Evolutionary conservation across 192 early-diverging fungal species (phyloP).

Genomic region (Podochytrium sp.): DNA sequence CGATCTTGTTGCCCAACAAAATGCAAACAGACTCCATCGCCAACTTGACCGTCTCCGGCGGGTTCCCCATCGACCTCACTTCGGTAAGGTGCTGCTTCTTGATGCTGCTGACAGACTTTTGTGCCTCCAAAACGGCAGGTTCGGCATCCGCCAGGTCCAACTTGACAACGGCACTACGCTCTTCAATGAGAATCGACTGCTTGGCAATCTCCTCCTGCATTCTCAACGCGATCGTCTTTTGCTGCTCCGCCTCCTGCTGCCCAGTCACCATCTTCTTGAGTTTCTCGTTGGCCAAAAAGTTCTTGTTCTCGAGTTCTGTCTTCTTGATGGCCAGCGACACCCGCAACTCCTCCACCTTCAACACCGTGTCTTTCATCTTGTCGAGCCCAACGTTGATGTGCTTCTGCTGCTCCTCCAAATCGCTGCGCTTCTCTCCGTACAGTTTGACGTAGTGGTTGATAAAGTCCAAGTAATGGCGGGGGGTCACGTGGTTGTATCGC

Average conservation of each 20-base stretch:
- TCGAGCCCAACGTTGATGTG: slow-evolving; percentile 98
- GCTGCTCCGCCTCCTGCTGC: slow-evolving; percentile 91
- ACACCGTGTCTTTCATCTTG: slow-evolving; percentile 91
- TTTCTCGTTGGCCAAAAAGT: slow-evolving; percentile 91
- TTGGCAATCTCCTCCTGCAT: slow-evolving; percentile 76
- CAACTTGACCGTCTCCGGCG: slow-evolving; percentile 93
- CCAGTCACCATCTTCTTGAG: slow-evolving; percentile 93
- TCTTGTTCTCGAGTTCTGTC: slow-evolving; percentile 84
- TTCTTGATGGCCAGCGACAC: slow-evolving; percentile 84
- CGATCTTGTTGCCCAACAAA: slow-evolving; percentile 82
- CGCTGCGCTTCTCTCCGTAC: slow-evolving; percentile 89
- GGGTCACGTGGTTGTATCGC: slow-evolving; percentile 86
- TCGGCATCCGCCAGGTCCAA: slow-evolving; percentile 93
- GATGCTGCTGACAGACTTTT: slow-evolving; percentile 91
- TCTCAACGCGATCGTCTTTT: slow-evolving; percentile 78
- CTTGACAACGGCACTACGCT: slow-evolving; percentile 79
- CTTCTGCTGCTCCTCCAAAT: slow-evolving; percentile 97
- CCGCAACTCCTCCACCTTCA: slow-evolving; percentile 93
- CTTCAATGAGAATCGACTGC: slow-evolving; percentile 79
- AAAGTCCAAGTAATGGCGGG: slow-evolving; percentile 98
- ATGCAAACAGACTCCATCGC: slow-evolving; percentile 98
- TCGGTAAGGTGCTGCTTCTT: slow-evolving; percentile 97
- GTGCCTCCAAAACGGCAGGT: slow-evolving; percentile 95
- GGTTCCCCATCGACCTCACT: slow-evolving; percentile 95
- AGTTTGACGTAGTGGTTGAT: slow-evolving; percentile 89